Evolutionary conservation across 805 yeast species (phyloP).

Genomic region (Candida stauntonica): DNA sequence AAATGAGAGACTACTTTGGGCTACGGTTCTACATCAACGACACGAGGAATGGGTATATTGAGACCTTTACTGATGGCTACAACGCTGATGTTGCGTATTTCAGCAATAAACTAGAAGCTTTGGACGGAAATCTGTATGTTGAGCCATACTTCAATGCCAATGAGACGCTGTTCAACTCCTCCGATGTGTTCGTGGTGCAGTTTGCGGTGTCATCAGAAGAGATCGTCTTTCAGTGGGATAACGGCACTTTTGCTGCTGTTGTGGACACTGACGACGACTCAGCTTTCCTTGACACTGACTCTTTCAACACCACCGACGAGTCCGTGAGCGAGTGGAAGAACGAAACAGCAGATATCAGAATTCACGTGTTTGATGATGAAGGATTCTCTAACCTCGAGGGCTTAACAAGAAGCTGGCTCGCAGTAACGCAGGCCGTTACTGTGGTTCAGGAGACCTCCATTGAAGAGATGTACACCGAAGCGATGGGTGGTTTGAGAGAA

Average conservation of each 20-base stretch:
- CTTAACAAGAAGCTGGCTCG: conserved; percentile 12
- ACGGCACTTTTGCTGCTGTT: conserved; percentile 46
- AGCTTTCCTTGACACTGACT: conserved; percentile 62
- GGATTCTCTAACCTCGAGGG: conserved; percentile 2
- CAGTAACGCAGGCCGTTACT: conserved; percentile 9
- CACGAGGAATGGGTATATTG: conserved; percentile 4
- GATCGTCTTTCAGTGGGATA: conserved; percentile 68
- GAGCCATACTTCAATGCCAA: conserved; percentile 11
- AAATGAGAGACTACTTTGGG: conserved; percentile 9
- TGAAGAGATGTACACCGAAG: conserved; percentile 5
- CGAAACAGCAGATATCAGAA: conserved; percentile 1
- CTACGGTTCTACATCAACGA: conserved; percentile 12
- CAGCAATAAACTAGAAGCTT: conserved; percentile 4
- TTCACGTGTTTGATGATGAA: conserved; percentile 12
- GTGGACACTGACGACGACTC: conserved; percentile 69
- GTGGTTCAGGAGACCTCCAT: conserved; percentile 1
- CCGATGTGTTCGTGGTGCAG: conserved; percentile 28
- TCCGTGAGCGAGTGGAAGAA: conserved; percentile 8
- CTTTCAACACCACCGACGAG: conserved; percentile 31
- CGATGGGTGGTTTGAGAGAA: conserved; percentile 40
- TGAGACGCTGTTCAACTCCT: conserved; percentile 2
- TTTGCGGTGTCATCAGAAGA: conserved; percentile 62
- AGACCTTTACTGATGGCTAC: conserved; percentile 16
- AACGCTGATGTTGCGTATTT: conserved; percentile 12
- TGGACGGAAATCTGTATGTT: conserved; percentile 8